Conservation (phyloP, 306 rosid species). For the Sphenostylis stenocarpa region DNA sequence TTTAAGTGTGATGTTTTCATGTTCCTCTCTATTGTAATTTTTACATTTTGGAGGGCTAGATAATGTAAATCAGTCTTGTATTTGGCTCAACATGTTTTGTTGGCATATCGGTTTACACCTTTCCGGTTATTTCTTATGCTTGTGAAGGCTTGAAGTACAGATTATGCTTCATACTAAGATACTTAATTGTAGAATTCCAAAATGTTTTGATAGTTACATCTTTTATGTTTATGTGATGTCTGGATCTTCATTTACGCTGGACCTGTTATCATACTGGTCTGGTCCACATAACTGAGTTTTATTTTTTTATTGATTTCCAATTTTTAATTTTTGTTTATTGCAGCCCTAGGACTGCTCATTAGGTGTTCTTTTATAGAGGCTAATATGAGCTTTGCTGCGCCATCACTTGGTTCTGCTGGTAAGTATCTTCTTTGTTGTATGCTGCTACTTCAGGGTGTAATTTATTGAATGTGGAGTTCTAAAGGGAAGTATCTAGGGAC, state of each 20-base stretch:
- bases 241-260: neutral
- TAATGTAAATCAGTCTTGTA: neutral
- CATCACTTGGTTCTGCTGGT: constrained; percentile 84
- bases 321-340: constrained; percentile 28
- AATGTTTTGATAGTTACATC: neutral
- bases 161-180: neutral
- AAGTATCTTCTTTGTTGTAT: constrained; percentile 36
- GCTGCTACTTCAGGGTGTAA: constrained; percentile 11
- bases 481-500: neutral
- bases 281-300: neutral
- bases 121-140: neutral
- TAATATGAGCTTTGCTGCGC: constrained; percentile 75
- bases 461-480: constrained; percentile 3
- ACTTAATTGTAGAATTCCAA: neutral
- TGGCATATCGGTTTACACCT: neutral
- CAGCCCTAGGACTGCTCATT: constrained; percentile 45
- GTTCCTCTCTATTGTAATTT: neutral
- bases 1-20: neutral
- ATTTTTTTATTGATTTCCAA: constrained; percentile 6
- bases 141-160: neutral
- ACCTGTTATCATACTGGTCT: constrained; percentile 2
- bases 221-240: neutral
- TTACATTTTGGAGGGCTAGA: neutral
- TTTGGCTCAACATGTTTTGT: neutral
- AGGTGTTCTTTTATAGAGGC: constrained; percentile 43